Percentiles rank a stretch among this genome's conserved stretches.
These are phyloP conservation scores for Emericellopsis atlantica DNA, from an alignment of 2,329 filamentous ascomycete species.

Conservation along the genomic window DNA sequence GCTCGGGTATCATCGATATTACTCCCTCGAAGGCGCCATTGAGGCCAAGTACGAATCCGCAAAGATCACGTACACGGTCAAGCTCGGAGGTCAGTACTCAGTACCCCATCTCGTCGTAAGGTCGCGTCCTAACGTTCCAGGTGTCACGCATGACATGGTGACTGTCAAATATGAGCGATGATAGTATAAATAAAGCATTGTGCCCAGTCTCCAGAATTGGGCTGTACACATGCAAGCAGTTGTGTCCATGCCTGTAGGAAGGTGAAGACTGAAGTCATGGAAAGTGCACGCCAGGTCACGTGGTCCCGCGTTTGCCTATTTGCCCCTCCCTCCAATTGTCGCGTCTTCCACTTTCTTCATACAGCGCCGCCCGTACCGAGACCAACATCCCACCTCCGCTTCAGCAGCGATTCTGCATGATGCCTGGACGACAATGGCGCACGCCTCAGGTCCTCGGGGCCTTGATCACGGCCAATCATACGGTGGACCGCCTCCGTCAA, in stretches of 20 bases:
- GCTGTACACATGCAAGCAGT: no score
- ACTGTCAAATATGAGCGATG: conserved; percentile 18
- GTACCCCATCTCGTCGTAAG: background rate
- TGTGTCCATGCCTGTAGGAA: no score
- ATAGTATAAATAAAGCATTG: background rate
- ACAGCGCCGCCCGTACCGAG: background rate
- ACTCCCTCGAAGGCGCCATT: conserved; percentile 21
- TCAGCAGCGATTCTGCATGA: conserved; percentile 5
- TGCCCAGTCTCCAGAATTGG: no score
- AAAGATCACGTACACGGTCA: conserved; percentile 22
- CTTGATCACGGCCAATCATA: conserved; percentile 7
- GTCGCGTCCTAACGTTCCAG: conserved; percentile 7
- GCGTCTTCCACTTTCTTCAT: conserved; percentile 5
- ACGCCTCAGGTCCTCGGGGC: conserved; percentile 7
- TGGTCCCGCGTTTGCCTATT: conserved; percentile 9
- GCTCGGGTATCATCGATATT: conserved; percentile 22
- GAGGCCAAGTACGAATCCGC: conserved; percentile 24
- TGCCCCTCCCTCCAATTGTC: conserved; percentile 5
- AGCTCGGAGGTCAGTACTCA: conserved; percentile 21
- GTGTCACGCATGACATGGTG: conserved; percentile 22
- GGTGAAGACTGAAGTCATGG: background rate
- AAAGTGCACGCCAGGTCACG: conserved; percentile 5
- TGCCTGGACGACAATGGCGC: conserved; percentile 16
- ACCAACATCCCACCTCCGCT: background rate
- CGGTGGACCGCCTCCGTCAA: conserved; percentile 52